Percentiles rank a stretch among this genome's conserved stretches.
Conservation (phyloP, 75 land plant genomes). For the Pinus taeda region DNA sequence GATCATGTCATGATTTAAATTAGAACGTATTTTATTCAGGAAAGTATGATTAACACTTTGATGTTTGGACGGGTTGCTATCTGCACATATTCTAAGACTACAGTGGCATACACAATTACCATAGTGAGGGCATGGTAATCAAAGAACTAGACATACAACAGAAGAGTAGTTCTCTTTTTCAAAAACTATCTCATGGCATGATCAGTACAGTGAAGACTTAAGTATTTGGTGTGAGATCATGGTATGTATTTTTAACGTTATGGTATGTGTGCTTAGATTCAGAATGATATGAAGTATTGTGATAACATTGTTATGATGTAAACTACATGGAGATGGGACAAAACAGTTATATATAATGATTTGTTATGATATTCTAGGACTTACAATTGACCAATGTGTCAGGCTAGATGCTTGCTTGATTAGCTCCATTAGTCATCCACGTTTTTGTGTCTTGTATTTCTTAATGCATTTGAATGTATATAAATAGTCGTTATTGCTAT, state of each 20-base stretch:
- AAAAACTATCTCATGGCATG: not conserved
- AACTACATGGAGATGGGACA: not conserved
- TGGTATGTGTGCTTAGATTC: not conserved
- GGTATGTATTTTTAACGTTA: not conserved
- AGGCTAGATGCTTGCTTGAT: not conserved
- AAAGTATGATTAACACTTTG: constrained; percentile 1
- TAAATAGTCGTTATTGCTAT: not conserved
- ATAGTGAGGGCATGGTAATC: not conserved
- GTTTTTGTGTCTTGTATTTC: not conserved
- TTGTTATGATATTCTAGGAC: constrained; percentile 3
- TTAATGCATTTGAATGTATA: not conserved
- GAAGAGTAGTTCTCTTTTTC: not conserved
- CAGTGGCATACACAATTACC: not conserved
- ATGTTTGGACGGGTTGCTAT: not conserved
- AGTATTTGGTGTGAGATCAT: not conserved
- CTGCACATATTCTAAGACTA: not conserved
- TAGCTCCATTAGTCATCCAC: not conserved
- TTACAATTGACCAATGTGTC: not conserved
- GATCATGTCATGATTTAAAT: not conserved
- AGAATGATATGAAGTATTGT: not conserved
- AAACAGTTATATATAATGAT: constrained; percentile 4
- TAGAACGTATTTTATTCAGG: not conserved
- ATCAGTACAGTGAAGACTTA: not conserved
- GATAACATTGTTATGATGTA: not conserved
- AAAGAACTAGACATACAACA: not conserved